Evolutionary conservation across 148 eudicot genomes (phyloP).

Genomic region (Rhododendron ferrugineum): DNA sequence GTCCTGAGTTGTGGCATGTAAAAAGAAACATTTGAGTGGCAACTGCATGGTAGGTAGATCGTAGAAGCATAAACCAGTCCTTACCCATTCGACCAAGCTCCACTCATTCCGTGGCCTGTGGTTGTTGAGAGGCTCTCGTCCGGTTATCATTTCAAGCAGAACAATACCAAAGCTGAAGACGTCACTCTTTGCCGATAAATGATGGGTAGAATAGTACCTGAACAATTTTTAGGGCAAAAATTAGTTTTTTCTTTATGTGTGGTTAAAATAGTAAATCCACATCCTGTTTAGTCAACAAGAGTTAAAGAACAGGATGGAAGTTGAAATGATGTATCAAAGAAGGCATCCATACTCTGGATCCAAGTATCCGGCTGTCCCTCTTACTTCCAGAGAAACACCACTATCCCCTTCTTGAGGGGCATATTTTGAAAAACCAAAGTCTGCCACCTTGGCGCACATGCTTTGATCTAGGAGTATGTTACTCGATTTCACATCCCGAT

Average conservation of each 20-base stretch:
- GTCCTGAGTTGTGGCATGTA: neutral
- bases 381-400: constrained; percentile 46
- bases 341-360: constrained; percentile 39
- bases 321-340: neutral
- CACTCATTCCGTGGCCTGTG: constrained; percentile 52
- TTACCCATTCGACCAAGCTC: constrained; percentile 63
- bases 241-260: neutral
- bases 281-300: neutral
- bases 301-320: neutral
- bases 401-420: constrained; percentile 66
- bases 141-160: constrained; percentile 48
- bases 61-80: constrained; percentile 2
- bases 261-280: neutral
- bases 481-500: constrained; percentile 63
- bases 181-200: constrained; percentile 51
- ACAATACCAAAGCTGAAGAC: constrained; percentile 59
- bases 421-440: constrained; percentile 57
- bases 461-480: constrained; percentile 58
- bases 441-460: constrained; percentile 59
- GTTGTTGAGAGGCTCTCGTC: constrained; percentile 52
- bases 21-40: neutral
- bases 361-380: constrained; percentile 60
- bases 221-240: neutral
- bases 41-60: neutral
- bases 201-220: constrained; percentile 59